Conservation (phyloP, 495 filamentous ascomycete genomes). For the Niebla homalea region DNA sequence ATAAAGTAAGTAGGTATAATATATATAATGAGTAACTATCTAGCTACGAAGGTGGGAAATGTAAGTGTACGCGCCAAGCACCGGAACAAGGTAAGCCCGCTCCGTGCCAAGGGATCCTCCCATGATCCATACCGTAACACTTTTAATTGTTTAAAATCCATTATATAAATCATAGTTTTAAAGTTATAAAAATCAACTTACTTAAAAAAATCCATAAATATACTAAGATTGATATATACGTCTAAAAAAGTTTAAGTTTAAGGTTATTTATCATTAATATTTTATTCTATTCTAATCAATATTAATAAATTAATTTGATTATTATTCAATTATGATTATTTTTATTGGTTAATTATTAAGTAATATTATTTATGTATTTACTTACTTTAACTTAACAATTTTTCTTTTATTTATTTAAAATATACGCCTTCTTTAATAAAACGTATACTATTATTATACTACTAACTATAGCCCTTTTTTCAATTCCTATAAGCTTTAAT, state of each 20-base stretch:
- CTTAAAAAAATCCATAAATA: too few relatives aligned
- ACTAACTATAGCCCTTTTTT: neutral
- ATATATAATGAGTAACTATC: too few relatives aligned
- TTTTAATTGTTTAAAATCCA: neutral
- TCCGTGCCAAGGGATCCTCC: too few relatives aligned
- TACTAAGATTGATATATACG: too few relatives aligned
- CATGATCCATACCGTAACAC: too few relatives aligned
- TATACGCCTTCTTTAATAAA: neutral
- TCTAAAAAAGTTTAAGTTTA: neutral
- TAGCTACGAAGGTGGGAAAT: too few relatives aligned
- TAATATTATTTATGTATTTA: neutral
- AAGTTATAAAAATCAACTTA: too few relatives aligned
- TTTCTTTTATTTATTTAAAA: neutral
- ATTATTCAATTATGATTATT: neutral
- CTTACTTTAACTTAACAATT: neutral
- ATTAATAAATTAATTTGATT: slow-evolving; percentile 1
- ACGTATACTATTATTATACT: neutral
- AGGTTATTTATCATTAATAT: neutral
- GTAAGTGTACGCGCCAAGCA: too few relatives aligned
- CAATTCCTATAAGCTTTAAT: neutral
- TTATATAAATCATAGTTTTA: neutral
- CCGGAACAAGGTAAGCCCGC: too few relatives aligned
- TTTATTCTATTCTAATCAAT: neutral
- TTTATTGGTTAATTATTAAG: neutral
- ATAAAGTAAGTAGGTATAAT: too few relatives aligned